Evolutionary conservation across 108 stramenopile species (phyloP).

Genomic region (Skeletonema marinoi): DNA sequence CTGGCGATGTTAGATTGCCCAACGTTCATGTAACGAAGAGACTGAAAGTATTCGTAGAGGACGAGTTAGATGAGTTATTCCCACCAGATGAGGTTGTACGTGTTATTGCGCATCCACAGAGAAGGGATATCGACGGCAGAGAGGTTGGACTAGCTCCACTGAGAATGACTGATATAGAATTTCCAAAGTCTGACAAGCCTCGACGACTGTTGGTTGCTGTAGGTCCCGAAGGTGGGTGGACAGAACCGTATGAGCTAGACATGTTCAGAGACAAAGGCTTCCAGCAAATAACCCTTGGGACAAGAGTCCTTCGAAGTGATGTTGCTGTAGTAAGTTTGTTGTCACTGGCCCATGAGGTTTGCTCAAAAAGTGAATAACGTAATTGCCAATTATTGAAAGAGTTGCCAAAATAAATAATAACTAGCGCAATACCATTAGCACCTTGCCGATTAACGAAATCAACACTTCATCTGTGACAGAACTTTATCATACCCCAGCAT

Average conservation of each 20-base stretch:
- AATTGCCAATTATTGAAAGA: not conserved
- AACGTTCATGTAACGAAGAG: constrained; percentile 50
- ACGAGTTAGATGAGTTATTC: constrained; percentile 71
- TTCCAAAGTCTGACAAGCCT: constrained; percentile 50
- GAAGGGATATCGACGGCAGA: constrained; percentile 21
- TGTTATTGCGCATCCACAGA: constrained; percentile 81
- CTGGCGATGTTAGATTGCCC: constrained; percentile 76
- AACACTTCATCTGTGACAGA: not conserved
- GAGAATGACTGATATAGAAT: constrained; percentile 62
- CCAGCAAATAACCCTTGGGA: constrained; percentile 81
- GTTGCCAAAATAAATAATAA: not conserved
- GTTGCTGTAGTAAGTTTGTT: constrained; percentile 88
- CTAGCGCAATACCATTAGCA: not conserved
- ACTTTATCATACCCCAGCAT: not conserved
- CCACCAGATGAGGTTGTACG: constrained; percentile 64
- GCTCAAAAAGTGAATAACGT: constrained; percentile 8
- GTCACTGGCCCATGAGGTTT: constrained; percentile 82
- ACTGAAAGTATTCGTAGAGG: constrained; percentile 52
- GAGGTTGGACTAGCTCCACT: constrained; percentile 3
- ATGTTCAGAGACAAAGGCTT: constrained; percentile 70
- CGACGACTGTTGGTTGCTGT: constrained; percentile 73
- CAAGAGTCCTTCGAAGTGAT: constrained; percentile 85
- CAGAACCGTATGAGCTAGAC: constrained; percentile 85
- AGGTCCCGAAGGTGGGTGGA: constrained; percentile 94
- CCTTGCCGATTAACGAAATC: not conserved